Evolutionary conservation across 441 rosid species (phyloP), one percentile per base, ranked within the genome.

Genomic region (Populus hybrid): DNA sequence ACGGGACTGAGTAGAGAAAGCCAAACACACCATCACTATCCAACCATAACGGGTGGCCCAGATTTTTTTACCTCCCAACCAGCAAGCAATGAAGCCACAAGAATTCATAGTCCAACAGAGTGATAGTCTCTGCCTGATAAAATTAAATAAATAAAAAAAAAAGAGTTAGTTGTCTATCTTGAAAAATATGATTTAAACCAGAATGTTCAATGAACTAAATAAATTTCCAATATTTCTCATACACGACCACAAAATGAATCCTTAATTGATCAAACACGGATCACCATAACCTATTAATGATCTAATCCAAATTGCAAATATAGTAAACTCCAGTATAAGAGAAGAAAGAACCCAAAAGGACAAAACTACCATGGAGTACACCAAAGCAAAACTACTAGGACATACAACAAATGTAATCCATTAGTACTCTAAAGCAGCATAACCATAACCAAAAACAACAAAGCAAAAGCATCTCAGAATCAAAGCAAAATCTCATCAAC

Each of bases 101-200:
- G 86, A 82, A 81, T 84, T 86, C 98, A 91, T 93, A 71, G 66
- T 88, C 79, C 67, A 67, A 77, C 83, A 76, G 64, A 66, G 64
- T 21, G 72, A 82, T 76, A 16, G 74, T 46, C 54, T 57, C 42
- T 69, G 80, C 90, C 93, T 85, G 88, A 68, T 8, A 69, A 57
- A 30, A 32, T 0, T 23, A 18, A 75, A 32, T 63, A 9, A 21
- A 32, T 30, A 21, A 26, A 9, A 35, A 9, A 35, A 32, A 63
- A 24, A 8, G 10, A 66, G 72, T 82, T 66, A 85, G 82, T 57
- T 72, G 63, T 69, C 30, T 50, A 63, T 40, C 69, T 66, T 23
- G 5, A 46, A 73, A 23, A 14, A 61, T 24, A 40, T 70, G 12
- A 66, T 6, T 12, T 6, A 18, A 64, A 26, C 66, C 36, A 11